Base-by-base conservation (phyloP, 2,329 filamentous ascomycete species). In the Graphilbum fragrans region DNA sequence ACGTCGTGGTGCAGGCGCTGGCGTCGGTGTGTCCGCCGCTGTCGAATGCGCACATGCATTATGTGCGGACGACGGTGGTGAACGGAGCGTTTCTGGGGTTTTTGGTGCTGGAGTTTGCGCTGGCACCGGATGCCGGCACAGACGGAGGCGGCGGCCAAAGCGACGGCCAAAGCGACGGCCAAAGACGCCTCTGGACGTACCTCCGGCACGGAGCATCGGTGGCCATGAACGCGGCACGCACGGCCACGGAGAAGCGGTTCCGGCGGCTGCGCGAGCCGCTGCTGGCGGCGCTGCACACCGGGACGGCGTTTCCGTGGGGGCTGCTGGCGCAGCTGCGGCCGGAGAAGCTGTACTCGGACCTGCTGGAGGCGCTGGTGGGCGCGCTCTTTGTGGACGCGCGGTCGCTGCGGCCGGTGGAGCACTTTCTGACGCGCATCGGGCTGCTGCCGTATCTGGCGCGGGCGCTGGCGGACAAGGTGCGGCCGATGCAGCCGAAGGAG, bases 331-430 rank as follows among this genome's bases (percentile, higher is more conserved):
- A 72, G 0, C 64, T 93, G 1, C 67, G 70, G 14, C 69, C 79
- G 0, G 74, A 74, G 16, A 95, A 95, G 54, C 83, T 85, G 58
- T 81, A 82, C 58, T 90, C 82, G 0, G 88, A 95, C 56, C 62
- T 95, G 8, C 67, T 95, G 10, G 90, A 96, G 62, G 74, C 76
- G 25, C 56, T 93, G 0, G 59, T 96, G 0, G 90, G 85, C 0
- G 88, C 87, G 0, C 69, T 95, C 0, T 95, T 83, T 66, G 65
- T 94, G 18, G 92, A 96, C 56, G 83, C 69, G 0, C 82, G 82
- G 0, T 68, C 72, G 1, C 54, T 86, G 14, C 63, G 63, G 0
- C 57, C 55, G 0, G 93, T 86, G 51, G 64, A 70, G 38, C 53
- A 41, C 0, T 67, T 95, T 31, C 56, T 86, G 0, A 67, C 73